phyloP scores from a whole-genome alignment of 768 basidiomycete species.

The Stropharia rugosoannulata region DNA sequence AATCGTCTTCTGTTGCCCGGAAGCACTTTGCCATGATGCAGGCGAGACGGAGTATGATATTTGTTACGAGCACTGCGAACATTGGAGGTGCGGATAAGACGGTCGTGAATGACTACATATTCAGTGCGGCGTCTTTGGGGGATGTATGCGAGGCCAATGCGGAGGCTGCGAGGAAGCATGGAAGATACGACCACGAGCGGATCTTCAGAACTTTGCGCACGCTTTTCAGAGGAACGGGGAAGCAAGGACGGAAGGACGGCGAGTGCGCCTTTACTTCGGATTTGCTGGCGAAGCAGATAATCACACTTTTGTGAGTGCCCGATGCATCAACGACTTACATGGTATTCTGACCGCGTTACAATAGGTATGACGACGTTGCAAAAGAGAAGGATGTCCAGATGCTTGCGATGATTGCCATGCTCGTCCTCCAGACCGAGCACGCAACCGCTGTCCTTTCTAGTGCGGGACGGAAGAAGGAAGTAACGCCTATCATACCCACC shows the following conservation, averaged over 20 bases:
- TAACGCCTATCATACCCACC: conserved; percentile 1
- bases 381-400: conserved; percentile 72
- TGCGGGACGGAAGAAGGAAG: conserved; percentile 10
- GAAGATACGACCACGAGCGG: conserved; percentile 70
- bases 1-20: conserved; percentile 33
- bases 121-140: conserved; percentile 35
- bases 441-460: conserved; percentile 11
- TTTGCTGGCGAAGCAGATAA: conserved; percentile 34
- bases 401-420: conserved; percentile 72
- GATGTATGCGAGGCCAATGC: conserved; percentile 63
- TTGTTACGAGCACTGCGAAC: conserved; percentile 51
- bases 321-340: conserved; percentile 1
- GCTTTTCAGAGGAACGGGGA: conserved; percentile 35
- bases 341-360: not conserved
- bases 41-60: conserved; percentile 55
- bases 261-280: conserved; percentile 26
- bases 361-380: conserved; percentile 40
- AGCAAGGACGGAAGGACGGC: conserved; percentile 13
- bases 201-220: conserved; percentile 57
- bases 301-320: conserved; percentile 46
- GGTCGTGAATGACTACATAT: conserved; percentile 65
- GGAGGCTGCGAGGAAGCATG: conserved; percentile 51
- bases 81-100: conserved; percentile 51
- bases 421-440: conserved; percentile 56
- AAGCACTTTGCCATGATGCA: conserved; percentile 43